Conservation (phyloP, 2,329 filamentous ascomycete genomes). For the Cladophialophora exuberans region DNA sequence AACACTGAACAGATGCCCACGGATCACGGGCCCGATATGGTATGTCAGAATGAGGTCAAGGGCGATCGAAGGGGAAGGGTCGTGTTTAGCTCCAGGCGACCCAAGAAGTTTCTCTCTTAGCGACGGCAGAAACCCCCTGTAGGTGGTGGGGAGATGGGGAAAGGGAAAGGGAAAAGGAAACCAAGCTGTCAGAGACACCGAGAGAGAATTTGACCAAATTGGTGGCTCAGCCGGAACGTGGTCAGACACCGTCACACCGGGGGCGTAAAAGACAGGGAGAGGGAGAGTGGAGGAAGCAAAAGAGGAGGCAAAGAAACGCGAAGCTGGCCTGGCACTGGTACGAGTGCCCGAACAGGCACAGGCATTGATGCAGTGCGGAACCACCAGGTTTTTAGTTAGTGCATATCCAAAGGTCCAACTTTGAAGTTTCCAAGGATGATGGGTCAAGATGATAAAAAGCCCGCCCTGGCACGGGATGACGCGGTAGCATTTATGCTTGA, state of each 20-base stretch:
- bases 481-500: constrained; percentile 10
- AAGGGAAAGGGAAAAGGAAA: too few species aligned
- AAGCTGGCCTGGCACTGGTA: too few species aligned
- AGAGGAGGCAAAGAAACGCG: too few species aligned
- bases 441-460: too few species aligned
- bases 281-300: not conserved
- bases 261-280: not conserved
- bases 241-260: constrained; percentile 7
- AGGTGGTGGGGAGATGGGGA: too few species aligned
- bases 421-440: too few species aligned
- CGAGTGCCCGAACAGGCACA: too few species aligned
- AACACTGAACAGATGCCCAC: not conserved
- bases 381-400: too few species aligned
- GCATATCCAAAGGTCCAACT: too few species aligned
- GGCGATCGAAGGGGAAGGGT: constrained; percentile 8
- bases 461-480: constrained; percentile 17
- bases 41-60: constrained; percentile 13
- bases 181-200: too few species aligned
- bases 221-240: constrained; percentile 14
- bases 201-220: too few species aligned
- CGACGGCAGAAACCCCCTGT: not conserved
- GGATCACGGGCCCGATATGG: not conserved
- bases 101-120: constrained; percentile 11
- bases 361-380: too few species aligned
- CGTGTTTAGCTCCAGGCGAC: constrained; percentile 1